A percentile compares a stretch with the other conserved stretches of the same genome.
phyloP scores from a whole-genome alignment of 2,329 filamentous ascomycete genomes.

The Talaromyces verruculosus region DNA sequence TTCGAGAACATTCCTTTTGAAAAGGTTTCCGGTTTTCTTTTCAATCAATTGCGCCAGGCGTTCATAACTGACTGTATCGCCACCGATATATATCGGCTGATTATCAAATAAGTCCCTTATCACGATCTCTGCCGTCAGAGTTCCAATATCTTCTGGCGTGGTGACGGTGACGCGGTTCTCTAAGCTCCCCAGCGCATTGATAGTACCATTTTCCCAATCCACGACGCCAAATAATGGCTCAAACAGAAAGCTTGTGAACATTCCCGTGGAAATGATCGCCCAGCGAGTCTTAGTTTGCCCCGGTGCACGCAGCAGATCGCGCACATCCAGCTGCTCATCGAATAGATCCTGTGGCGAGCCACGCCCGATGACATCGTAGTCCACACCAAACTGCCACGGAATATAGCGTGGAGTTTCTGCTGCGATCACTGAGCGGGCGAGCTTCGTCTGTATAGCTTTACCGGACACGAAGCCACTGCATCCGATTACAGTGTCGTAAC shows the following conservation, averaged over 20 bases:
- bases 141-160: conserved; percentile 63
- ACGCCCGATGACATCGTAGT: conserved; percentile 65
- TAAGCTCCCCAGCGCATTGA: conserved; percentile 62
- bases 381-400: conserved; percentile 73
- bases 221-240: conserved; percentile 63
- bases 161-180: conserved; percentile 64
- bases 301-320: conserved; percentile 49
- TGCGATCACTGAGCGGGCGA: conserved; percentile 56
- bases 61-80: conserved; percentile 62
- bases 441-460: conserved; percentile 57
- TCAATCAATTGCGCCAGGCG: conserved; percentile 57
- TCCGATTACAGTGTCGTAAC: conserved; percentile 49
- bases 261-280: conserved; percentile 66
- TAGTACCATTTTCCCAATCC: conserved; percentile 42
- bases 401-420: conserved; percentile 57
- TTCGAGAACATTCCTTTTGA: neutral
- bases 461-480: conserved; percentile 62
- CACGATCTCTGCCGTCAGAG: conserved; percentile 58
- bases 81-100: conserved; percentile 59
- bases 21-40: conserved; percentile 29
- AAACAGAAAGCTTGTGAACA: conserved; percentile 72
- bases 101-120: conserved; percentile 33
- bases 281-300: conserved; percentile 53
- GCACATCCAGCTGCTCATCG: conserved; percentile 64
- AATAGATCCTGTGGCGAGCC: conserved; percentile 64